Evolutionary conservation across 352 stramenopile genomes (phyloP).

Genomic region (Phytophthora brassicae): DNA sequence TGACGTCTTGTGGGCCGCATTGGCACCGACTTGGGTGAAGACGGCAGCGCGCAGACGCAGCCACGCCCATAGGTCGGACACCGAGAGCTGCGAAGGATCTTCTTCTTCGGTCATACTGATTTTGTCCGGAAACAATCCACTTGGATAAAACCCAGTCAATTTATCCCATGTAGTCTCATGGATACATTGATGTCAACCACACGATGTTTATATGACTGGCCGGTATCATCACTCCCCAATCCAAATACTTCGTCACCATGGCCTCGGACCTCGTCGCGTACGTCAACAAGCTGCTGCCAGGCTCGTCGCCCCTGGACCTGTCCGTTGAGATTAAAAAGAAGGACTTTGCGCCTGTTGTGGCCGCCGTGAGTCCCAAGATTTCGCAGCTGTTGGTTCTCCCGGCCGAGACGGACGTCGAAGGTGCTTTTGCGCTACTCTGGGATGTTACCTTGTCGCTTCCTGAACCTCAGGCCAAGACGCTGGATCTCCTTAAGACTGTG

Average conservation of each 20-base stretch:
- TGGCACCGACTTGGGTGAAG: conserved; percentile 19
- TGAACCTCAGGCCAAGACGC: conserved; percentile 33
- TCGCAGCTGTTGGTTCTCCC: conserved; percentile 63
- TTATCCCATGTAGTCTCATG: no score
- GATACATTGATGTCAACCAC: no score
- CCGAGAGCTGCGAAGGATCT: no score
- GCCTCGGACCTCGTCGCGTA: conserved; percentile 70
- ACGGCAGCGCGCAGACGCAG: conserved; percentile 9
- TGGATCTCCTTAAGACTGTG: conserved; percentile 54
- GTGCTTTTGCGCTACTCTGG: conserved; percentile 65
- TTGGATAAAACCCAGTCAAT: no score
- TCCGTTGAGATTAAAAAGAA: conserved; percentile 66
- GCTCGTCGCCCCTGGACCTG: conserved; percentile 45
- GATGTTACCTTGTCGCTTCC: conserved; percentile 52
- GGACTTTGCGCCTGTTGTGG: conserved; percentile 49
- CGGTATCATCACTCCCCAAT: not conserved
- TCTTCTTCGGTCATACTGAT: no score
- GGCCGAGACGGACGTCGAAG: conserved; percentile 80
- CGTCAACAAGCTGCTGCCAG: conserved; percentile 76
- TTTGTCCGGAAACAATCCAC: no score
- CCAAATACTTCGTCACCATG: conserved; percentile 11
- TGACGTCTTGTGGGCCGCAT: conserved; percentile 24
- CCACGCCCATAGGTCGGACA: conserved; percentile 23
- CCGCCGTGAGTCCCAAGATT: conserved; percentile 50
- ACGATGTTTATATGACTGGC: conserved; percentile 1